Percentiles rank a stretch among this genome's conserved stretches.
Evolutionary conservation across 2,329 filamentous ascomycete genomes (phyloP).

Genomic region (Lasiodiplodia sp.): DNA sequence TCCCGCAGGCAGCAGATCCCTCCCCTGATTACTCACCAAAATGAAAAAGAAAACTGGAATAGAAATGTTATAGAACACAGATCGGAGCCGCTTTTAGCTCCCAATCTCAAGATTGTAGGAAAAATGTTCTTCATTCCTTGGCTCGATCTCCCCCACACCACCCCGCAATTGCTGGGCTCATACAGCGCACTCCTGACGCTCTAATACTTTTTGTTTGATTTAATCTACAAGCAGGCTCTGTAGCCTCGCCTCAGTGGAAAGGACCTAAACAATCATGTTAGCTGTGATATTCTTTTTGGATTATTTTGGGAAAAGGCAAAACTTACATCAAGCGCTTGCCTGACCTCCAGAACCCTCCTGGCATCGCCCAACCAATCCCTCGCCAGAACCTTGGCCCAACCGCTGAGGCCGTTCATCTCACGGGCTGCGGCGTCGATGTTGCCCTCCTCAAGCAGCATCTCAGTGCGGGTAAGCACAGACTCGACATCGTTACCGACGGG

Average conservation of each 20-base stretch:
- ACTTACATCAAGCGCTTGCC: constrained; percentile 93
- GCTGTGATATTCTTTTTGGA: constrained; percentile 6
- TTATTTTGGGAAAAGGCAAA: neutral
- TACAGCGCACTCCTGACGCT: constrained; percentile 3
- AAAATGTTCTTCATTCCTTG: neutral
- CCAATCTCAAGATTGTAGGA: neutral
- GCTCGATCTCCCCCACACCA: neutral
- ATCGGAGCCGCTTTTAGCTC: neutral
- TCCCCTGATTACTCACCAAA: constrained; percentile 3
- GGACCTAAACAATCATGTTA: constrained; percentile 65
- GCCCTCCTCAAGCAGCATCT: constrained; percentile 90
- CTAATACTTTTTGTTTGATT: constrained; percentile 24
- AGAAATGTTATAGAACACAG: neutral
- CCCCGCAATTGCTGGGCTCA: neutral
- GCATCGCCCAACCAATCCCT: constrained; percentile 93
- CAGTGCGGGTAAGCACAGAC: constrained; percentile 87
- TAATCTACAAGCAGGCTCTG: constrained; percentile 86
- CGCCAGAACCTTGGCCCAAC: constrained; percentile 95
- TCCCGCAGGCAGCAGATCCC: neutral
- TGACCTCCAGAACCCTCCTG: constrained; percentile 90
- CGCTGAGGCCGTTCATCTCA: constrained; percentile 91
- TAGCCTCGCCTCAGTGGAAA: constrained; percentile 86
- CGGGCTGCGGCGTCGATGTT: constrained; percentile 88
- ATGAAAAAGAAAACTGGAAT: neutral
- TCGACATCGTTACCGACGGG: constrained; percentile 89